Base-by-base conservation (phyloP, 202 grass and related monocot species). In the Dendrocalamus latiflorus region DNA sequence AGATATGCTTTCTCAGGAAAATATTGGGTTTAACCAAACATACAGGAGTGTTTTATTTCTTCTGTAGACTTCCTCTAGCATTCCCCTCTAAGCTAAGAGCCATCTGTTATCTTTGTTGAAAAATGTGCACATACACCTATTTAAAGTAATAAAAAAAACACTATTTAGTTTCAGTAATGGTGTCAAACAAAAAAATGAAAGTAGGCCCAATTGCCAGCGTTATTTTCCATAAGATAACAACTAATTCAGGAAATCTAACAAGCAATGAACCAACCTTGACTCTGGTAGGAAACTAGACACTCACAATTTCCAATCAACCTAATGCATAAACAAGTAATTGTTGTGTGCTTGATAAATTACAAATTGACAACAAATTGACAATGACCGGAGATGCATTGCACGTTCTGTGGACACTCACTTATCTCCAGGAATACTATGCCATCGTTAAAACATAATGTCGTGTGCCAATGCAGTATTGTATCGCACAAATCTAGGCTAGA, bases 401-500 rank as follows among this genome's bases (percentile, higher is more conserved):
- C 33, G 28, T 30, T 44, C 4, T 68, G 62, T 42, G n/a, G 37
- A 28, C 70, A 55, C 22, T 21, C 20, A 53, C 43, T 11, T 24
- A 22, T 55, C 26, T 83, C 13, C n/a, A 55, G 12, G 49, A 78
- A 78, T 50, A 30, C 30, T 42, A 43, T 26, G n/a, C 5, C 9
- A 24, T 54, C 15, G 3, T 21, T 14, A 41, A 42, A 83, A 37
- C 22, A 42, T 28, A 39, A 28, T 83, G 53, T 41, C n/a, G 25
- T 53, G 42, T 28, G 3, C 58, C 50, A 34, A 54, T 74, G 39
- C 24, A 77, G 20, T 85, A 89, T 30, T 64, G 45, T 79, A 68
- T 55, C 60, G 15, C 10, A 47, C 45, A 51, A 86, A 83, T 74
- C 88, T 79, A 61, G 54, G 74, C 24, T 54, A 41, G 78, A 86